Conservation (phyloP, 345 rosid species). For the Chamaenerion angustifolium region DNA sequence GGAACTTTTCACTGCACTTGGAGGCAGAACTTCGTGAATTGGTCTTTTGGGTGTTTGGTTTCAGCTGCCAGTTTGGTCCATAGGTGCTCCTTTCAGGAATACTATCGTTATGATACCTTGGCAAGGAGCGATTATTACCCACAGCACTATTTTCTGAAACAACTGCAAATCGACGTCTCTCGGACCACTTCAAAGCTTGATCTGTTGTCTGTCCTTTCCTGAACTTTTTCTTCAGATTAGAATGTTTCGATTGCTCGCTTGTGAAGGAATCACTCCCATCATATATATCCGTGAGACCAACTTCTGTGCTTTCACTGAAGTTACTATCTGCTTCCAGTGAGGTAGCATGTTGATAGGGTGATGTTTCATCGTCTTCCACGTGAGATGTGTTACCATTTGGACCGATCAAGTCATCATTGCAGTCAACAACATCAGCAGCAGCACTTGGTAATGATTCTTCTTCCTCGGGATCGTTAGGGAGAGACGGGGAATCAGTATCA, state of each 20-base stretch:
- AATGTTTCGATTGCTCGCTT: constrained; percentile 34
- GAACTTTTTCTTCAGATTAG: constrained; percentile 36
- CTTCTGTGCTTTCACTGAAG: constrained; percentile 27
- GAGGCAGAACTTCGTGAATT: constrained; percentile 29
- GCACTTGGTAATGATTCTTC: constrained; percentile 29
- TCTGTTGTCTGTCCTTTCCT: constrained; percentile 37
- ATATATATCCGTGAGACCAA: constrained; percentile 25
- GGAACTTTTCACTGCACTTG: constrained; percentile 48
- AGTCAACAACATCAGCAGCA: constrained; percentile 26
- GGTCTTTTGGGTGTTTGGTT: constrained; percentile 35
- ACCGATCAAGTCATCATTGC: constrained; percentile 21
- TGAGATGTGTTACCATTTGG: constrained; percentile 40
- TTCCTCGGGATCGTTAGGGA: constrained; percentile 20
- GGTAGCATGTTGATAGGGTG: constrained; percentile 20
- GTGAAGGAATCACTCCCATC: constrained; percentile 37
- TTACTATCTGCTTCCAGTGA: constrained; percentile 21
- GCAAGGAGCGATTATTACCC: constrained; percentile 29
- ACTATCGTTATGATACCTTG: constrained; percentile 40
- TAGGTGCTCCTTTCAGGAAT: constrained; percentile 35
- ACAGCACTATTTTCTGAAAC: constrained; percentile 33
- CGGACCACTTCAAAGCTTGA: constrained; percentile 46
- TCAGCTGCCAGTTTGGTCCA: constrained; percentile 38
- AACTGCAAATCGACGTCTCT: constrained; percentile 29
- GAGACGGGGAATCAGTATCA: constrained; percentile 4
- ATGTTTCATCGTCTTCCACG: constrained; percentile 22